Evolutionary conservation across 1,139 yeast species (phyloP), one percentile per base, ranked within the genome.

Genomic region (Sugiyamaella sp.): DNA sequence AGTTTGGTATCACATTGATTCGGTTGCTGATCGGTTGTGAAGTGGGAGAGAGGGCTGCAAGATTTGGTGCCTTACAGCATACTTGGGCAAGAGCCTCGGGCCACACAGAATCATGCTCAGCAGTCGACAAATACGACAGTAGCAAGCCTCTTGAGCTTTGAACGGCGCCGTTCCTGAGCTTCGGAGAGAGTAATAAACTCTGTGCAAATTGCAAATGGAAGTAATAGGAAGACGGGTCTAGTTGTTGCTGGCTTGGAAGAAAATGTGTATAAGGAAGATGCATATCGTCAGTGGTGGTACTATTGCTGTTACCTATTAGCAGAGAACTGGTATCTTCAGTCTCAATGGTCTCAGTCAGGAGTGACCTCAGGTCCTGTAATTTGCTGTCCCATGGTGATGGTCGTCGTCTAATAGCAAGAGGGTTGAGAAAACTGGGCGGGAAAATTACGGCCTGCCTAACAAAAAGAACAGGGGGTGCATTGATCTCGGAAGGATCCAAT

Each of bases 401-500:
- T 14, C 29, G n/a, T 10, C 22, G 12, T 9, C 24, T 21, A 3
- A 6, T 16, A 5, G 75, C 19, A 37, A 44, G 29, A 41, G 58
- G 54, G 56, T 57, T 49, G 22, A 54, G 49, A 51, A 61, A 57
- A 21, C 54, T 53, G 6, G 67, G 63, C 8, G 66, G 66, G 48
- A 72, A 69, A 3, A 73, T 53, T 64, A 74, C 67, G 4, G 71
- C 61, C 55, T 70, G 75, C 45, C 67, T 69, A 52, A 71, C 62
- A 19, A 51, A 58, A 27, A 70, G 53, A 41, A 63, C 67, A 2
- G 62, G 53, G 22, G 25, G 46, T 47, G 16, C 42, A 38, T 25
- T 25, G 9, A 10, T 25, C 29, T 5, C 10, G 29, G 29, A n/a
- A n/a, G n/a, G n/a, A n/a, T n/a, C n/a, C n/a, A n/a, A n/a, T n/a